Evolutionary conservation across 192 early-diverging fungal species (phyloP).

Genomic region (Entomortierella lignicola): DNA sequence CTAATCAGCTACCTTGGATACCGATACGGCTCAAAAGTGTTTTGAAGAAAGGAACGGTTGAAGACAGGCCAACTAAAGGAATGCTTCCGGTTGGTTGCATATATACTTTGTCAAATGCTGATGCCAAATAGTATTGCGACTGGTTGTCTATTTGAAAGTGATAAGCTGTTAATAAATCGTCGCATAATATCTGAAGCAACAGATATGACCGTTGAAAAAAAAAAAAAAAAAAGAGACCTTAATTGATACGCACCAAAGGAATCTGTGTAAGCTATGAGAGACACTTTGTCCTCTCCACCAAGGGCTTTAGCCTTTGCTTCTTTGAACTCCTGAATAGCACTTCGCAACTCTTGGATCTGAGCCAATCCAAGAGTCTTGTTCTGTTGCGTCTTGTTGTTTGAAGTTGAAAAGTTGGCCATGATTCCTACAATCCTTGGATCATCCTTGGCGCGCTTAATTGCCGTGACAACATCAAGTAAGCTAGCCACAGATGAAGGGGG

Average conservation of each 20-base stretch:
- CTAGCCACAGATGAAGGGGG: slow-evolving; percentile 30
- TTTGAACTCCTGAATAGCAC: slow-evolving; percentile 63
- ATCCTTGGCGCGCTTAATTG: slow-evolving; percentile 60
- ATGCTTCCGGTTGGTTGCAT: slow-evolving; percentile 70
- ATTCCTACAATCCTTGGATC: slow-evolving; percentile 61
- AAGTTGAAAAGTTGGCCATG: slow-evolving; percentile 55
- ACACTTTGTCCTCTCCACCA: slow-evolving; percentile 57
- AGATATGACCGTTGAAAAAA: too few relatives aligned
- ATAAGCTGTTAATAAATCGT: neutral
- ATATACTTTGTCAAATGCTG: slow-evolving; percentile 70
- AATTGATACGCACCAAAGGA: slow-evolving; percentile 62
- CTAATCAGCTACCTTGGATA: slow-evolving; percentile 38
- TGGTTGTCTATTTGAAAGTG: slow-evolving; percentile 61
- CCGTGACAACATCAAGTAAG: slow-evolving; percentile 56
- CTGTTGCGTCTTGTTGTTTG: slow-evolving; percentile 20
- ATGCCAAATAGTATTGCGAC: slow-evolving; percentile 72
- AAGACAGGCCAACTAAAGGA: slow-evolving; percentile 69
- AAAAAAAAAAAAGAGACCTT: neutral
- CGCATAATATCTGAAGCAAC: neutral
- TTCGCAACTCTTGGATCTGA: slow-evolving; percentile 72
- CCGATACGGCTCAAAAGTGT: slow-evolving; percentile 69
- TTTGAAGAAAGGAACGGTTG: slow-evolving; percentile 65
- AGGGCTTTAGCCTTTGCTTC: slow-evolving; percentile 60
- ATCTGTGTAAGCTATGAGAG: slow-evolving; percentile 71
- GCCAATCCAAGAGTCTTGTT: slow-evolving; percentile 57